Base-by-base conservation (phyloP, 164 flowering plant species). In the Akebia trifoliata region DNA sequence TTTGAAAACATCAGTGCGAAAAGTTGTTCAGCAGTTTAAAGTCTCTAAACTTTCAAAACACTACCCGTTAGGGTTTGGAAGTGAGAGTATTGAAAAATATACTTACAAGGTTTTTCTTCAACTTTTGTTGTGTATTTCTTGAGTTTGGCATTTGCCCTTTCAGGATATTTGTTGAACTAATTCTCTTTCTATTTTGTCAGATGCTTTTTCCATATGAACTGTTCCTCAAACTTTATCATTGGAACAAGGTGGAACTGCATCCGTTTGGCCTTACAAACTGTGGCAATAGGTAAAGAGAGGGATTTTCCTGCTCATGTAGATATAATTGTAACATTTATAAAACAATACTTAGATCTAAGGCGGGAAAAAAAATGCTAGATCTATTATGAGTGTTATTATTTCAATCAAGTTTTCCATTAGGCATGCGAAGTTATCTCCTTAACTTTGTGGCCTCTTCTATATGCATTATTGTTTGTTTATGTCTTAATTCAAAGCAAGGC, bases 251-350 rank as follows among this genome's bases (percentile, higher is more conserved):
- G 61, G 95, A 86, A 53, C 54, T 92, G 50, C 79, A 43, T 5
- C 98, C 98, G 15, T 76, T 71, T 71, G 98, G 98, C 40, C 93
- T 89, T 30, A 54, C 69, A 38, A 92, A 89, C 69, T 85, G 96
- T 74, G 96, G 96, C 32, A 92, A 92, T 75, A 92, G 98, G 98
- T 92, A 75, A 74, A 47, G 2, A n/a, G 49, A 15, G 43, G 15
- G 26, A 38, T 18, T 3, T 18, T 61, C 15, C 32, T 39, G 34
- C 4, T 45, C 4, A 45, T 56, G 24, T 17, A 44, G 21, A 52
- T 40, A 29, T 3, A 8, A 8, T 4, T 37, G 11, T 37, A 37
- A 8, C 11, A 37, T 8, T 37, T 37, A 2, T 46, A 1, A 4
- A 21, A 24, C n/a, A n/a, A n/a, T n/a, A n/a, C n/a, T n/a, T n/a